Conservation (phyloP, 768 basidiomycete species). For the Russula virescens region DNA sequence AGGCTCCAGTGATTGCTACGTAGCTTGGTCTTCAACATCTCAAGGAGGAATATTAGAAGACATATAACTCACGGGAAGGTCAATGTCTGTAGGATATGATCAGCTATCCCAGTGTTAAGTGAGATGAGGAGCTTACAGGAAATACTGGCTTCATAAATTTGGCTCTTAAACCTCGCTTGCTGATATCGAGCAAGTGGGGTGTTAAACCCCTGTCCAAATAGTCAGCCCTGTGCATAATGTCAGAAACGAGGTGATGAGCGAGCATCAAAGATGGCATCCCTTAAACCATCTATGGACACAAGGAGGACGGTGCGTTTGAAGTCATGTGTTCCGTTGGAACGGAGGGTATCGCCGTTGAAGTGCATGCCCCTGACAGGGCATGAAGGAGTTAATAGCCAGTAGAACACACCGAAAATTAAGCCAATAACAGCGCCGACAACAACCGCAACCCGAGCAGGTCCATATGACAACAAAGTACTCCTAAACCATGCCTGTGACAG, state of each 20-base stretch:
- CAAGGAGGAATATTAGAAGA: background rate
- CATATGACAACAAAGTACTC: conserved; percentile 7
- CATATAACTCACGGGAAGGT: conserved; percentile 74
- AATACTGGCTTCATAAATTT: conserved; percentile 86
- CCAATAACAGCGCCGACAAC: conserved; percentile 1
- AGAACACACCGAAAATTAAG: conserved; percentile 3
- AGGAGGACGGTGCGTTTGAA: conserved; percentile 78
- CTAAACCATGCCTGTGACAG: background rate
- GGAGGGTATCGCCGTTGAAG: conserved; percentile 39
- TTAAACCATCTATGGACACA: conserved; percentile 82
- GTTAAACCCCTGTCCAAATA: conserved; percentile 84
- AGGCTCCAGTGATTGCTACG: conserved; percentile 84
- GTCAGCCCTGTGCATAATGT: conserved; percentile 51
- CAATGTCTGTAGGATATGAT: conserved; percentile 48
- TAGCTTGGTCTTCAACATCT: background rate
- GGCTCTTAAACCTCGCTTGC: conserved; percentile 77
- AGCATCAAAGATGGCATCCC: conserved; percentile 32
- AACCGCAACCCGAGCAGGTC: conserved; percentile 12
- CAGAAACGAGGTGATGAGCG: background rate
- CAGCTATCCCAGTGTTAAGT: conserved; percentile 3
- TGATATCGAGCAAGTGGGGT: conserved; percentile 74
- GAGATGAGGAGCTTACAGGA: conserved; percentile 48
- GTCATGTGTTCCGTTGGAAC: conserved; percentile 78
- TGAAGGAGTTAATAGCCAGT: conserved; percentile 8
- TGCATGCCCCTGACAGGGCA: conserved; percentile 20